phyloP scores from a whole-genome alignment of 1,284 basidiomycete species.

The Papiliotrema terrestris region DNA sequence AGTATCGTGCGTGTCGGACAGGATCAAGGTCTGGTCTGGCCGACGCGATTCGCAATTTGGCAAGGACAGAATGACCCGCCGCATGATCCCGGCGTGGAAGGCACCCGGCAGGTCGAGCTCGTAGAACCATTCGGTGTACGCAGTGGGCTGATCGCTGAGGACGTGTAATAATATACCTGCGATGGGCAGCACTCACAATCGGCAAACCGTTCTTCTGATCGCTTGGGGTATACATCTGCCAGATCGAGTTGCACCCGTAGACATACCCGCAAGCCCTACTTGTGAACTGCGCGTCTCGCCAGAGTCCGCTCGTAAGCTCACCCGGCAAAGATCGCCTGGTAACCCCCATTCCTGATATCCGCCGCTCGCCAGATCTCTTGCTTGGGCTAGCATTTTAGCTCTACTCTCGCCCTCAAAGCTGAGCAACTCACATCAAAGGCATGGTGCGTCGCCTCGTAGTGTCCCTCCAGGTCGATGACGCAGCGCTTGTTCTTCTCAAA shows the following conservation, averaged over 20 bases:
- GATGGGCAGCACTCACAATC: too few species aligned
- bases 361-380: too few species aligned
- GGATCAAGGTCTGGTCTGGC: slow-evolving; percentile 14
- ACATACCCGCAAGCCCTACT: slow-evolving; percentile 13
- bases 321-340: slow-evolving; percentile 12
- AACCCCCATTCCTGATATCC: too few species aligned
- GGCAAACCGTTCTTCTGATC: too few species aligned
- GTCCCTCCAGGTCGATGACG: slow-evolving; percentile 20
- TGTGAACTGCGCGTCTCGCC: too few species aligned
- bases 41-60: slow-evolving; percentile 10
- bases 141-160: not conserved
- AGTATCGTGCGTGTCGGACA: slow-evolving; percentile 7
- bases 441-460: slow-evolving; percentile 19
- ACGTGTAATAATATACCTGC: not conserved
- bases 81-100: slow-evolving; percentile 3
- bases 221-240: slow-evolving; percentile 25
- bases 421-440: slow-evolving; percentile 1
- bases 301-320: too few species aligned
- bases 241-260: slow-evolving; percentile 22
- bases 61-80: slow-evolving; percentile 5
- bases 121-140: slow-evolving; percentile 9
- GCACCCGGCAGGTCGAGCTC: slow-evolving; percentile 18
- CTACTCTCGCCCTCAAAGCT: slow-evolving; percentile 12
- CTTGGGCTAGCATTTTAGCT: too few species aligned
- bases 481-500: too few species aligned